Base-by-base conservation (phyloP, 2,329 filamentous ascomycete genomes). In the Stagonosporopsis vannaccii region DNA sequence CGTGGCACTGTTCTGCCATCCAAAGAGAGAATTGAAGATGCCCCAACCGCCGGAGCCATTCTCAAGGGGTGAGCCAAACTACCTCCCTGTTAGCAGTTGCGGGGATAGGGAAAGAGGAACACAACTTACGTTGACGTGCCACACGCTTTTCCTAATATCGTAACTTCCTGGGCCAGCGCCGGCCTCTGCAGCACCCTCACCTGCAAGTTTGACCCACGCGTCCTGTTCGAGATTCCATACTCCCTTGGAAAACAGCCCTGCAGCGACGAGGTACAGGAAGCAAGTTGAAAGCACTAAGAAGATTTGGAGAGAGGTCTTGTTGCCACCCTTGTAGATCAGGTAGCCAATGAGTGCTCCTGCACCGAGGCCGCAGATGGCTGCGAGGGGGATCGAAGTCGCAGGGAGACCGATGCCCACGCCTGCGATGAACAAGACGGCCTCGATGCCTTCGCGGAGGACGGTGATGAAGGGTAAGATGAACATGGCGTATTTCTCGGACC, bases 1-100 rank as follows among this genome's bases (percentile, higher is more conserved):
- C 1, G 92, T 96, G 5, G 90, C 92, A 12, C 90, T 91, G 79
- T 96, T 96, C 59, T 87, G 85, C 92, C 92, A 97, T 56, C 92
- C 92, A 11, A 96, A 81, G 49, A 96, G 82, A 56, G 90, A 87
- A 67, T 96, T 94, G 81, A 96, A 92, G 63, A 96, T 87, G 51
- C 90, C 91, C 92, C 91, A 96, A 40, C 90, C 90, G 33, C 88
- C 87, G 43, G 89, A 89, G 25, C 90, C 89, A 60, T 91, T 87
- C 35, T 88, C 76, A 48, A 86, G 78, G 0, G 91, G 89, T 67
- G 85, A 93, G 74, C 91, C 95, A 80, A 90, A 96, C 87, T 90
- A 39, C 13, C 0, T 4, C n/a, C 13, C 15, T 30, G 12, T 60
- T 44, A 65, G 59, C 45, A 32, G 43, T 46, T 20, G 22, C 15